Base-by-base conservation (phyloP, 1,284 basidiomycete species). In the Phellinidium pouzarii region DNA sequence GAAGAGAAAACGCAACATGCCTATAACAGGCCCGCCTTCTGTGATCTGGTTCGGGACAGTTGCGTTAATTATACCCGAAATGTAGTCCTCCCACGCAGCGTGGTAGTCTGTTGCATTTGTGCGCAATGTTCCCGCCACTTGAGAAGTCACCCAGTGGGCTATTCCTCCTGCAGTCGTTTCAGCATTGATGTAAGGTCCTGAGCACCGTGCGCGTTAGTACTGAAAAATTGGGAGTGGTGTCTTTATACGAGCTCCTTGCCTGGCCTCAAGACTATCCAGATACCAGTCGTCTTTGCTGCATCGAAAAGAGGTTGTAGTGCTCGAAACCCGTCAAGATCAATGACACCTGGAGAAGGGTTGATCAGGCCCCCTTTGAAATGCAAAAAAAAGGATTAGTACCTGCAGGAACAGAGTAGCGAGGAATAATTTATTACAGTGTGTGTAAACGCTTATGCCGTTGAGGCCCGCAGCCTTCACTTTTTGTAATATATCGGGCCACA, bases 401-500 rank as follows among this genome's bases (percentile, higher is more conserved):
- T 4, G 6, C 11, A 11, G 19, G 3, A 34, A 20, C 3, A 27
- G 20, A 26, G n/a, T 14, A 27, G 11, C 8, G 22, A 25, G 25
- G 1, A 45, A 20, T 34, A 14, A 14, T n/a, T 22, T 12, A 31
- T n/a, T 48, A 57, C 55, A 57, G 86, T 87, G 60, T 84, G 74
- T 77, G 62, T 90, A 91, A 22, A 90, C 77, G 58, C 82, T 84
- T 56, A 87, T 72, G 1, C 79, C 76, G 60, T 91, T 92, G 57
- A 91, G 69, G n/a, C 89, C 90, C 0, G 85, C 82, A 1, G 87
- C 89, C 59, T 87, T 87, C 59, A 82, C 71, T 65, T 89, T 92
- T 60, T 92, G 80, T 43, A 92, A 76, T 50, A 91, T 82, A 61
- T 93, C 89, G 12, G 80, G 74, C 89, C 89, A 93, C 51, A 92